These are phyloP conservation scores for Coemansia asiatica DNA, from an alignment of 192 early-diverging fungal genomes.

Conservation along the genomic window DNA sequence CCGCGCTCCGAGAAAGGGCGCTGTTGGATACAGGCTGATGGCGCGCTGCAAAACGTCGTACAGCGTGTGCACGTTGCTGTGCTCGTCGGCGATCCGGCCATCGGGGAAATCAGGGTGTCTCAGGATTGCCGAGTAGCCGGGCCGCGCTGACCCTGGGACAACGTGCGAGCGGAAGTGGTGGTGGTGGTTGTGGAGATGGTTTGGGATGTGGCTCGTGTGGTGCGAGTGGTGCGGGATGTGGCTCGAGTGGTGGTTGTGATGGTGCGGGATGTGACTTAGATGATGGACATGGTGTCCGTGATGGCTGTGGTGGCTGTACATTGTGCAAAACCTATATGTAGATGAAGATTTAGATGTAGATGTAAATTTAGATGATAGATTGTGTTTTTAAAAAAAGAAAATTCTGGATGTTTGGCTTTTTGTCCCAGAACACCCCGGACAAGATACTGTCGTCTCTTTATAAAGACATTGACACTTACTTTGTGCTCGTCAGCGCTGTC, in stretches of 20 bases:
- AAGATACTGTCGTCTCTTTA: not conserved
- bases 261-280: constrained; percentile 8
- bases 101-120: constrained; percentile 22
- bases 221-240: constrained; percentile 18
- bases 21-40: constrained; percentile 56
- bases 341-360: not conserved
- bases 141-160: constrained; percentile 24
- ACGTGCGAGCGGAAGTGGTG: constrained; percentile 21
- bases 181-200: constrained; percentile 13
- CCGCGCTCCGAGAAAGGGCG: constrained; percentile 66
- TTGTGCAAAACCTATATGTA: not conserved
- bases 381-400: too few species aligned
- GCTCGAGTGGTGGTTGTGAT: constrained; percentile 21
- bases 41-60: constrained; percentile 44
- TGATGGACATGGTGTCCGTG: constrained; percentile 13
- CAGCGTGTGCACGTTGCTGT: constrained; percentile 25
- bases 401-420: too few species aligned
- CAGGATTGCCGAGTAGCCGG: constrained; percentile 40
- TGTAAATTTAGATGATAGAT: too few species aligned
- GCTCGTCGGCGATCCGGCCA: constrained; percentile 20
- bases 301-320: constrained; percentile 17
- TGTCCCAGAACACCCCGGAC: not conserved
- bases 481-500: not conserved
- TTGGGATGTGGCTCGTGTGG: constrained; percentile 17
- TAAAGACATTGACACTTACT: not conserved